Percentiles rank a stretch among this genome's conserved stretches.
Conservation (phyloP, 2,329 filamentous ascomycete species). For the Orbilia blumenaviensis region DNA sequence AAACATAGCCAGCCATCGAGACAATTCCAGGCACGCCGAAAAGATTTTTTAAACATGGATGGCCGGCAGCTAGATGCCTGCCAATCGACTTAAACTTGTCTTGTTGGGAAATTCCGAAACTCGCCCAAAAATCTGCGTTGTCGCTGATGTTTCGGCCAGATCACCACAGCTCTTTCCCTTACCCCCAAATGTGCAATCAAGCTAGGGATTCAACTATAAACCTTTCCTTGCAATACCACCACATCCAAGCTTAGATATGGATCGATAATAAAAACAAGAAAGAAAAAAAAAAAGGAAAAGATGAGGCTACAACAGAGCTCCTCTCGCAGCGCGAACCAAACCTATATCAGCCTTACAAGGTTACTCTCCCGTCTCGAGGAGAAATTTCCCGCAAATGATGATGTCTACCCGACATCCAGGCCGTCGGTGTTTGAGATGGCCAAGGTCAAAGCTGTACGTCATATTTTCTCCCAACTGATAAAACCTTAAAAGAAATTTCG, state of each 20-base stretch:
- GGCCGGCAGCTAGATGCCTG: neutral
- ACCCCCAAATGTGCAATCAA: too few relatives aligned
- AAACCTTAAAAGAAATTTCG: neutral
- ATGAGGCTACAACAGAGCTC: conserved; percentile 51
- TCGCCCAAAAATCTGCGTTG: conserved; percentile 29
- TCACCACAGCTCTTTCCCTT: conserved; percentile 34
- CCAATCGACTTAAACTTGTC: neutral
- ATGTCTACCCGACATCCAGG: conserved; percentile 14
- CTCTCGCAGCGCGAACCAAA: conserved; percentile 29
- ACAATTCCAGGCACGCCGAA: conserved; percentile 9
- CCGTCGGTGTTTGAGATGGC: conserved; percentile 52
- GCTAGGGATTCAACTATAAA: conserved; percentile 34
- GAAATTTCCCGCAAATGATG: conserved; percentile 48
- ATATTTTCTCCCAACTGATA: conserved; percentile 19
- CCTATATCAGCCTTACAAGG: conserved; percentile 43
- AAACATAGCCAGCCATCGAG: conserved; percentile 12
- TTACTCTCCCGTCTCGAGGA: conserved; percentile 45
- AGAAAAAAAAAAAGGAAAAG: neutral
- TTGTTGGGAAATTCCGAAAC: neutral
- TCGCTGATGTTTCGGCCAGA: conserved; percentile 46
- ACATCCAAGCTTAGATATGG: conserved; percentile 10
- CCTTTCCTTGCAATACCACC: neutral
- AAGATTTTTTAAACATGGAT: conserved; percentile 9
- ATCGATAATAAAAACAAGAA: neutral
- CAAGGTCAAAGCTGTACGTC: conserved; percentile 51